These are phyloP conservation scores for Penicillium olsonii DNA, from an alignment of 2,329 filamentous ascomycete species.

Conservation along the genomic window DNA sequence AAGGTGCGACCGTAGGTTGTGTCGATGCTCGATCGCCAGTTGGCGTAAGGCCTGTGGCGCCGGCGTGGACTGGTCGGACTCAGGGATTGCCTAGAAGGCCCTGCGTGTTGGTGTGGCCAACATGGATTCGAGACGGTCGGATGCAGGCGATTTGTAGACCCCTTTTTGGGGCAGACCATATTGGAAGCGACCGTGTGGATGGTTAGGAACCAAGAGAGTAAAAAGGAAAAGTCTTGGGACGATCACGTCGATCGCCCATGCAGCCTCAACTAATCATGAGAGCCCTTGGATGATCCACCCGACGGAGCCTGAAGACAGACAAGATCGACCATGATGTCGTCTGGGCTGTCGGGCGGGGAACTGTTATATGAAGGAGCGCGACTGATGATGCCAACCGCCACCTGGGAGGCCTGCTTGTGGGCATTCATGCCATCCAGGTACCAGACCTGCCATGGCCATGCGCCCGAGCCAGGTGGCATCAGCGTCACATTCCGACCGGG, in stretches of 20 bases:
- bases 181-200: neutral
- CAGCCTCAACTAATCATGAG: constrained; percentile 15
- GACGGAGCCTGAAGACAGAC: constrained; percentile 40
- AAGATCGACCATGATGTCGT: constrained; percentile 39
- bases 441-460: constrained; percentile 39
- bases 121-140: neutral
- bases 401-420: constrained; percentile 35
- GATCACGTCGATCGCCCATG: constrained; percentile 2
- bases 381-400: constrained; percentile 41
- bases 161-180: neutral
- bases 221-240: neutral
- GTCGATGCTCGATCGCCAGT: neutral
- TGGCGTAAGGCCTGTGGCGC: neutral
- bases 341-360: constrained; percentile 20
- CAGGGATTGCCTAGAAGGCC: neutral
- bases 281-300: constrained; percentile 19
- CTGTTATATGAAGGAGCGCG: constrained; percentile 33
- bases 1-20: neutral
- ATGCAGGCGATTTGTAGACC: neutral
- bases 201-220: neutral
- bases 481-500: constrained; percentile 27
- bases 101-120: neutral
- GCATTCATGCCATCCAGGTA: constrained; percentile 37
- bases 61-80: neutral
- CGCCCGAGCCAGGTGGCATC: constrained; percentile 30